phyloP scores from a whole-genome alignment of 192 early-diverging fungal genomes.

The Coemansia sp. region DNA sequence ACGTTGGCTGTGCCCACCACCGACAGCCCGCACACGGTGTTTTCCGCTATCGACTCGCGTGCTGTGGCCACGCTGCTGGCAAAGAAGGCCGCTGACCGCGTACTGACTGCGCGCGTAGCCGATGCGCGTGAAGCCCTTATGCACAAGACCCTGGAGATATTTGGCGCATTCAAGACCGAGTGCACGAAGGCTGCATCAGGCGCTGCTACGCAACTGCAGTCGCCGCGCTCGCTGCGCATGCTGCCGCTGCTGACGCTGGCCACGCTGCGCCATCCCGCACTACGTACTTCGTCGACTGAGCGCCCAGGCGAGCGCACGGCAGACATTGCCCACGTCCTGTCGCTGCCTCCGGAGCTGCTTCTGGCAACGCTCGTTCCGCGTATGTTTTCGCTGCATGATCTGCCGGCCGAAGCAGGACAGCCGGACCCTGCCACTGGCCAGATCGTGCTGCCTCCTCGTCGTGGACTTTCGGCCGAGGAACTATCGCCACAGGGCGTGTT shows the following conservation, averaged over 20 bases:
- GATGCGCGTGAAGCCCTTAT: conserved; percentile 91
- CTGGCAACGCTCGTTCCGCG: conserved; percentile 68
- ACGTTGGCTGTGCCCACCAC: conserved; percentile 88
- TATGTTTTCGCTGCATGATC: conserved; percentile 81
- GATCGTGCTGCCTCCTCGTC: conserved; percentile 68
- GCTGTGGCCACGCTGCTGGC: conserved; percentile 79
- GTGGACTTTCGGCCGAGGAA: conserved; percentile 82
- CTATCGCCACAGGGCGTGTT: conserved; percentile 84
- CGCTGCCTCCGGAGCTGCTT: conserved; percentile 75
- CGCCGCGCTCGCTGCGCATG: conserved; percentile 81
- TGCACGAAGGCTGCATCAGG: conserved; percentile 69
- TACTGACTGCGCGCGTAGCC: conserved; percentile 80
- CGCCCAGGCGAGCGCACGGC: conserved; percentile 79
- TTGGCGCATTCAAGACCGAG: conserved; percentile 82
- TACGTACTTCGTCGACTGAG: conserved; percentile 64
- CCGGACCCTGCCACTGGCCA: conserved; percentile 51
- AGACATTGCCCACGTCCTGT: conserved; percentile 74
- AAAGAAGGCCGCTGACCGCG: conserved; percentile 90
- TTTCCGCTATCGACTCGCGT: conserved; percentile 76
- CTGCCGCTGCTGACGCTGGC: conserved; percentile 81
- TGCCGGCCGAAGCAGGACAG: conserved; percentile 61
- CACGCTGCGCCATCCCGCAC: conserved; percentile 73
- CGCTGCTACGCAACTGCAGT: conserved; percentile 75
- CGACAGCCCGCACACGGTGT: conserved; percentile 74
- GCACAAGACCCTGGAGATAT: conserved; percentile 83